Conservation (phyloP, 2,329 filamentous ascomycete species). For the Lachnellula occidentalis region DNA sequence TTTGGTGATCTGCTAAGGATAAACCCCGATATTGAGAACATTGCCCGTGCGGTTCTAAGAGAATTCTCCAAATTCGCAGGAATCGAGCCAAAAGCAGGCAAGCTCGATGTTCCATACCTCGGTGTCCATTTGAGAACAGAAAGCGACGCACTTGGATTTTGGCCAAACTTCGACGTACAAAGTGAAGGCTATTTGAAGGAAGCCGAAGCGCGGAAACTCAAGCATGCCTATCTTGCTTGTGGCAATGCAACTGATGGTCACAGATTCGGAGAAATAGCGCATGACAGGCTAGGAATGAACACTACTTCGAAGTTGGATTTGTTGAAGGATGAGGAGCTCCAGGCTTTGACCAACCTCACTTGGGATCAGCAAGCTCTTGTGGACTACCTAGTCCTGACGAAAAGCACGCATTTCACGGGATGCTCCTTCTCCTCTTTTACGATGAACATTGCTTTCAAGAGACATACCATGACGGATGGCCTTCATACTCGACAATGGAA, state of each 20-base stretch:
- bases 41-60: slow-evolving; percentile 34
- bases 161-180: slow-evolving; percentile 41
- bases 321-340: slow-evolving; percentile 34
- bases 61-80: slow-evolving; percentile 32
- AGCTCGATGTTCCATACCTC: slow-evolving; percentile 20
- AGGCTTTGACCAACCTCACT: slow-evolving; percentile 33
- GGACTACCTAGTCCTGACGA: slow-evolving; percentile 45
- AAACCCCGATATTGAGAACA: slow-evolving; percentile 37
- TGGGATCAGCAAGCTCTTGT: slow-evolving; percentile 47
- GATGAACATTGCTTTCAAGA: slow-evolving; percentile 41
- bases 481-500: slow-evolving; percentile 37
- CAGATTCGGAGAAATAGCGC: slow-evolving; percentile 34
- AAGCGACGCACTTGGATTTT: slow-evolving; percentile 40
- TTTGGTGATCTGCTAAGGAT: slow-evolving; percentile 39
- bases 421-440: slow-evolving; percentile 45
- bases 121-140: slow-evolving; percentile 46
- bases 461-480: slow-evolving; percentile 36
- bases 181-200: slow-evolving; percentile 35
- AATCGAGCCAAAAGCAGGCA: slow-evolving; percentile 15
- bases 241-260: slow-evolving; percentile 39
- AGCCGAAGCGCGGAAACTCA: slow-evolving; percentile 30
- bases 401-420: slow-evolving; percentile 40
- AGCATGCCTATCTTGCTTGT: slow-evolving; percentile 41
- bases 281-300: slow-evolving; percentile 31
- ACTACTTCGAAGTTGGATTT: slow-evolving; percentile 41